Evolutionary conservation across 108 stramenopile genomes (phyloP).

Genomic region (Nitzschia sp.): DNA sequence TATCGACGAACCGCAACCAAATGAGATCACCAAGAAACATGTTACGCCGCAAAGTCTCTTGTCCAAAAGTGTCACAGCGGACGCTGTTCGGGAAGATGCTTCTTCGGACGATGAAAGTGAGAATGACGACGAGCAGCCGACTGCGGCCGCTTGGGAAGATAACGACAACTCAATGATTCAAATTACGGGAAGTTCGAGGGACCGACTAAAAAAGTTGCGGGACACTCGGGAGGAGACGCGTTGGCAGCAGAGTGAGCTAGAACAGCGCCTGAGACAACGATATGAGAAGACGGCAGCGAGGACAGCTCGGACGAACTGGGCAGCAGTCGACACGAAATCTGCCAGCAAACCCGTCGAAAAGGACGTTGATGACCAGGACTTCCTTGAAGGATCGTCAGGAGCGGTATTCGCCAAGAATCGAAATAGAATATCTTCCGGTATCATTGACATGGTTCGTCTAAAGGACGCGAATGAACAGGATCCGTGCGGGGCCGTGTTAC

Average conservation of each 20-base stretch:
- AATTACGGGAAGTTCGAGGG: conserved; percentile 33
- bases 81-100: conserved; percentile 15
- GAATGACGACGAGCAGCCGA: neutral
- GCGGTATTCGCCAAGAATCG: conserved; percentile 11
- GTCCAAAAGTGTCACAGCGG: neutral
- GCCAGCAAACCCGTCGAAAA: conserved; percentile 40
- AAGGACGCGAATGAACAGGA: conserved; percentile 87
- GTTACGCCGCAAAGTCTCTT: neutral
- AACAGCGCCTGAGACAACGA: conserved; percentile 69
- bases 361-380: conserved; percentile 21
- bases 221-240: conserved; percentile 45
- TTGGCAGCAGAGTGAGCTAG: conserved; percentile 53
- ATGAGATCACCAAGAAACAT: conserved; percentile 9
- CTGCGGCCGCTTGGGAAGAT: conserved; percentile 49
- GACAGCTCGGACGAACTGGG: conserved; percentile 75
- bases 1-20: neutral
- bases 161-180: conserved; percentile 42
- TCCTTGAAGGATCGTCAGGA: conserved; percentile 29
- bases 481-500: conserved; percentile 74
- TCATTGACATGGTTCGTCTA: conserved; percentile 66
- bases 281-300: conserved; percentile 57
- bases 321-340: conserved; percentile 32
- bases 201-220: conserved; percentile 73
- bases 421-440: conserved; percentile 56
- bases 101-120: neutral